Evolutionary conservation across 306 rosid species (phyloP).

Genomic region (Fragaria iinumae): DNA sequence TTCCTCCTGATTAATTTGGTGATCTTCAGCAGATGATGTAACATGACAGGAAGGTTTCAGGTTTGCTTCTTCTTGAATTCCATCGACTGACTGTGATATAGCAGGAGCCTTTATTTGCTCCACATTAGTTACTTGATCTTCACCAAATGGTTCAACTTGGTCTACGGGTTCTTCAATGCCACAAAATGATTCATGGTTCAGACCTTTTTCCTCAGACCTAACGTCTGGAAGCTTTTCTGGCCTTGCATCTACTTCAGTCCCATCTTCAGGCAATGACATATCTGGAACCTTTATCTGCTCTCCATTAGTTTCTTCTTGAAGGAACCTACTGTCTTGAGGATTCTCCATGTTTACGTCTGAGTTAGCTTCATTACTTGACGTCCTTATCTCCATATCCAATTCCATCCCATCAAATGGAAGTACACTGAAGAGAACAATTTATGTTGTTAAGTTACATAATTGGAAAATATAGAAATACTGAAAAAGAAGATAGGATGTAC

Average conservation of each 20-base stretch:
- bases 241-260: conserved; percentile 1
- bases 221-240: background rate
- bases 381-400: conserved; percentile 37
- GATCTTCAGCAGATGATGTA: conserved; percentile 21
- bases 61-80: background rate
- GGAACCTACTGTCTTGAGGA: conserved; percentile 28
- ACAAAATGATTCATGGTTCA: conserved; percentile 26
- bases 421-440: conserved; percentile 41
- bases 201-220: conserved; percentile 26
- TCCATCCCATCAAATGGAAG: conserved; percentile 37
- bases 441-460: conserved; percentile 7
- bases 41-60: background rate
- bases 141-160: conserved; percentile 9
- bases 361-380: conserved; percentile 24
- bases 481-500: conserved; percentile 14
- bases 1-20: conserved; percentile 28
- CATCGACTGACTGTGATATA: background rate
- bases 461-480: background rate
- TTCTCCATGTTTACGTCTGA: conserved; percentile 26
- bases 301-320: conserved; percentile 35
- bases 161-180: conserved; percentile 29
- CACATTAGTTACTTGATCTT: background rate
- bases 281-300: conserved; percentile 23
- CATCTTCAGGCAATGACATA: conserved; percentile 20
- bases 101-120: background rate